These are phyloP conservation scores for Metahyphopichia silvanorum DNA, from an alignment of 805 yeast species.

Conservation along the genomic window DNA sequence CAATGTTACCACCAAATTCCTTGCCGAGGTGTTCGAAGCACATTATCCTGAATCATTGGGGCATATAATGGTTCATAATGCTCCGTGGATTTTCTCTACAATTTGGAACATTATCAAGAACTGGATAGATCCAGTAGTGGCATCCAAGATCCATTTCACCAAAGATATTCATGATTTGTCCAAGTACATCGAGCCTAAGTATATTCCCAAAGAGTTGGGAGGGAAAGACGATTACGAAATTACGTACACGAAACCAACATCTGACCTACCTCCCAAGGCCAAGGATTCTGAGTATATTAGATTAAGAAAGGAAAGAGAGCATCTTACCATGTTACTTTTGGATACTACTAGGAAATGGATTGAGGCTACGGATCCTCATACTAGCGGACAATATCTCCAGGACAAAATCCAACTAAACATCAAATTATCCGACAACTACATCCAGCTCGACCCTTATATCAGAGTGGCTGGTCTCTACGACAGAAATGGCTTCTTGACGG, in stretches of 20 bases:
- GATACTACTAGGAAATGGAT: slow-evolving; percentile 77
- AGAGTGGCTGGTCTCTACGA: slow-evolving; percentile 80
- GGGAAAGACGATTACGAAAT: slow-evolving; percentile 46
- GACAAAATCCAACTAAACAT: slow-evolving; percentile 54
- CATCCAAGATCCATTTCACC: slow-evolving; percentile 80
- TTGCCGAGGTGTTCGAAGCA: slow-evolving; percentile 87
- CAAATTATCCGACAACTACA: slow-evolving; percentile 60
- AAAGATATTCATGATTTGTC: slow-evolving; percentile 60
- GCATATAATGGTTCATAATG: slow-evolving; percentile 78
- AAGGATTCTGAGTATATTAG: slow-evolving; percentile 40
- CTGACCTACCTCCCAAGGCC: slow-evolving; percentile 18
- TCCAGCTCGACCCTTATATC: slow-evolving; percentile 71
- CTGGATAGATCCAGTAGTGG: slow-evolving; percentile 94
- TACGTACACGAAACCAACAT: slow-evolving; percentile 5
- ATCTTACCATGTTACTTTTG: slow-evolving; percentile 52
- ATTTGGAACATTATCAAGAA: slow-evolving; percentile 89
- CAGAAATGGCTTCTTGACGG: slow-evolving; percentile 54
- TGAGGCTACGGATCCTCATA: slow-evolving; percentile 51
- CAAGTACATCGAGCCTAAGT: slow-evolving; percentile 51
- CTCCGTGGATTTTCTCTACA: slow-evolving; percentile 96
- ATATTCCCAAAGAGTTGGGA: slow-evolving; percentile 66
- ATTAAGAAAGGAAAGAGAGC: slow-evolving; percentile 51
- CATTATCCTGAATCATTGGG: slow-evolving; percentile 96
- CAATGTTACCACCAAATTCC: slow-evolving; percentile 83
- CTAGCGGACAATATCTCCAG: slow-evolving; percentile 45